phyloP scores from a whole-genome alignment of 331 rosid genomes.

The Prunus yedoensis region DNA sequence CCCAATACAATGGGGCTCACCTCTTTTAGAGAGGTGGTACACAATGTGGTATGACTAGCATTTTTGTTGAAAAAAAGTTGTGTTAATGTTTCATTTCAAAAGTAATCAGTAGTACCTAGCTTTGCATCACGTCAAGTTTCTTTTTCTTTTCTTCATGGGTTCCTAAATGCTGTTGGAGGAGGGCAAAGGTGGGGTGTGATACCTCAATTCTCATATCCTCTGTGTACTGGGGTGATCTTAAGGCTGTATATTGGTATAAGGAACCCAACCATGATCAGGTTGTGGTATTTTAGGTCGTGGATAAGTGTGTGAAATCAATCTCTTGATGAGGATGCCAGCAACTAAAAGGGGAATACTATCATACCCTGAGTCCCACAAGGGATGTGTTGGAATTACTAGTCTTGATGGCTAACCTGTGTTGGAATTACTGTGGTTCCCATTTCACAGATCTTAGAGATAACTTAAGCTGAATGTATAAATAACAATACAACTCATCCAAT shows the following conservation, averaged over 20 bases:
- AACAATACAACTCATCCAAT: background rate
- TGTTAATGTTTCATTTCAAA: constrained; percentile 9
- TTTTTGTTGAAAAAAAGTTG: constrained; percentile 4
- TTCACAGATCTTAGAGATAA: background rate
- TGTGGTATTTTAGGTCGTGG: background rate
- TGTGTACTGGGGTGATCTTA: background rate
- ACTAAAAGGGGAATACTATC: background rate
- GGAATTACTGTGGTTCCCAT: background rate
- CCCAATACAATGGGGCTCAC: too few species aligned
- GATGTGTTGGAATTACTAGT: background rate
- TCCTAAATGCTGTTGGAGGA: background rate
- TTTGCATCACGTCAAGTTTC: background rate
- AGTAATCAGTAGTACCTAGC: background rate
- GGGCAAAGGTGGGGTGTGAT: constrained; percentile 1
- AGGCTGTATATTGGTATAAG: background rate
- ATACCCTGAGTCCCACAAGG: background rate
- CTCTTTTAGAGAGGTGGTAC: too few species aligned
- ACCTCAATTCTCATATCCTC: background rate
- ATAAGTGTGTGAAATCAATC: background rate
- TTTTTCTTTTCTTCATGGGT: background rate
- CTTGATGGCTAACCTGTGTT: background rate
- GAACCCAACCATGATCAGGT: background rate
- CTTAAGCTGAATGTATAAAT: background rate
- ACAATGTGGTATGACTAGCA: too few species aligned
- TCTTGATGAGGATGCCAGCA: background rate